phyloP scores from a whole-genome alignment of 2,329 filamentous ascomycete species.

The Lasiodiplodia sp. region DNA sequence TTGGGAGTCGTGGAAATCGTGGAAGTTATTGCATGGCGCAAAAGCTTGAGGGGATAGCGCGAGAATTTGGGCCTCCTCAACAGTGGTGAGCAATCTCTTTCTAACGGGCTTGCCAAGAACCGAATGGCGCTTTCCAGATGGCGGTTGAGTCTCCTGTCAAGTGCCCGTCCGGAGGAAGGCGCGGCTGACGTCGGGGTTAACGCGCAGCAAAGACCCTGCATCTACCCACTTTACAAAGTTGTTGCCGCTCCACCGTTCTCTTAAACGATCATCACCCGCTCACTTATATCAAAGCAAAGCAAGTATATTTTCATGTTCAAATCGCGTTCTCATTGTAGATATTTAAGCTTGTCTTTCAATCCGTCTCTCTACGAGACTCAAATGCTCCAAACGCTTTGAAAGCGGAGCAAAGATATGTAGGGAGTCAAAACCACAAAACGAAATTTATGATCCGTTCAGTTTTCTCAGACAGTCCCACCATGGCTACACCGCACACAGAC shows the following conservation, averaged over 20 bases:
- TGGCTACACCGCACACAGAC: slow-evolving; percentile 56
- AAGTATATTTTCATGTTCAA: background rate
- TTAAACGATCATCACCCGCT: background rate
- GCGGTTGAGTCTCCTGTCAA: background rate
- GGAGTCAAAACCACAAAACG: slow-evolving; percentile 66
- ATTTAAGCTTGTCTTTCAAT: background rate
- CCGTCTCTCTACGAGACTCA: too few species aligned
- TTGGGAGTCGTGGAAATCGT: background rate
- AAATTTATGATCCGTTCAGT: slow-evolving; percentile 63
- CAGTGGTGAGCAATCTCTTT: background rate
- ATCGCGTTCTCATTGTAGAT: background rate
- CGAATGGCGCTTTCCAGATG: background rate
- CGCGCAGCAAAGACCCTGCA: slow-evolving; percentile 9
- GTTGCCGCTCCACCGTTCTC: background rate
- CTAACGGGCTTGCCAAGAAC: background rate
- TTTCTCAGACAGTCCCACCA: slow-evolving; percentile 62
- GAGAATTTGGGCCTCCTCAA: background rate
- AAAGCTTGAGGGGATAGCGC: background rate
- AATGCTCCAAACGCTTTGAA: background rate
- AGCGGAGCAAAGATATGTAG: slow-evolving; percentile 60
- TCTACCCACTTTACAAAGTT: background rate
- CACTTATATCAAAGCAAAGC: background rate
- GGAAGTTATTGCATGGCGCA: slow-evolving; percentile 7
- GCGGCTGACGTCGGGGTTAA: slow-evolving; percentile 8
- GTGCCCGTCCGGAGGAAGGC: background rate